These are phyloP conservation scores for Entomortierella chlamydospora DNA, from an alignment of 192 early-diverging fungal species.

Conservation along the genomic window DNA sequence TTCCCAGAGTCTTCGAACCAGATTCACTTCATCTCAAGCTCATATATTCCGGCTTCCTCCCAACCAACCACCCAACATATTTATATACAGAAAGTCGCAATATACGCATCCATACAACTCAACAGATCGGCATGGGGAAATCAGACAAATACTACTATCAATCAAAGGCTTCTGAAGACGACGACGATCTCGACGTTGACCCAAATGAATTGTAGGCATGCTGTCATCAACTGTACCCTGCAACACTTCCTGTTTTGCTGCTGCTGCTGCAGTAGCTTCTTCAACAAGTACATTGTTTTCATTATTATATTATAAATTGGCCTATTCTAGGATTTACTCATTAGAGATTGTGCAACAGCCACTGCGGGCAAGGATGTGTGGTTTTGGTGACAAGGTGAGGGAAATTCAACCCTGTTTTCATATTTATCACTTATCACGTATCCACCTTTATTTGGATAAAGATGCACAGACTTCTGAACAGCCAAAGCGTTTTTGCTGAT, in stretches of 20 bases:
- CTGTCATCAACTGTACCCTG: neutral
- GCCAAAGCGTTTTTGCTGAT: neutral
- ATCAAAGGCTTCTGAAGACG: slow-evolving; percentile 10
- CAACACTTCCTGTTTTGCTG: neutral
- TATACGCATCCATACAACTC: neutral
- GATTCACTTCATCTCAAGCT: too few species aligned
- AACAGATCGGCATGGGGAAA: slow-evolving; percentile 20
- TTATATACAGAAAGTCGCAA: too few species aligned
- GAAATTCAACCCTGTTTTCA: neutral
- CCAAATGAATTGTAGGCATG: slow-evolving; percentile 20
- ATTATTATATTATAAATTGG: neutral
- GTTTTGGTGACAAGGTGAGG: slow-evolving; percentile 77
- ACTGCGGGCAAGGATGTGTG: slow-evolving; percentile 79
- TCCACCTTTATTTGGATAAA: neutral
- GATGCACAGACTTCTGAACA: neutral
- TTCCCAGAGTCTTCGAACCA: neutral
- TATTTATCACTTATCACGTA: neutral
- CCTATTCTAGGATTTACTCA: slow-evolving; percentile 49
- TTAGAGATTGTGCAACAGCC: slow-evolving; percentile 82
- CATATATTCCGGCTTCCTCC: too few species aligned
- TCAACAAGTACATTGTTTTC: neutral
- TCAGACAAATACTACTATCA: slow-evolving; percentile 23
- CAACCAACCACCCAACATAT: too few species aligned
- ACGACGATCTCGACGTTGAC: slow-evolving; percentile 28
- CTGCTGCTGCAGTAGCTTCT: slow-evolving; percentile 1